Conservation (phyloP, 2,329 filamentous ascomycete genomes). For the Colletotrichum sojae region DNA sequence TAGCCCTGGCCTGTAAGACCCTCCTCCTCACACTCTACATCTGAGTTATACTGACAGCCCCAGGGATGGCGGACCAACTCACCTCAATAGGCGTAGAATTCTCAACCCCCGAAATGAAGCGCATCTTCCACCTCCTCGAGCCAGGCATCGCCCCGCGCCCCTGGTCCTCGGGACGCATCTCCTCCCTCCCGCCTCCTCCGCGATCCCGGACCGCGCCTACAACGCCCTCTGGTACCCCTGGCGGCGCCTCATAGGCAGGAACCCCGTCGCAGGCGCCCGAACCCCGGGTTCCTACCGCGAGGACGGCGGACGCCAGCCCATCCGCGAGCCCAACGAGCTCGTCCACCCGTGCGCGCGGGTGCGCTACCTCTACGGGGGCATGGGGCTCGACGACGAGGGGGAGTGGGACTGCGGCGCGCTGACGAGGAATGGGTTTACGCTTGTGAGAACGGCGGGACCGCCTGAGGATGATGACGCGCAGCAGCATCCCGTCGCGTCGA, state of each 20-base stretch:
- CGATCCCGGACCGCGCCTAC: slow-evolving; percentile 30
- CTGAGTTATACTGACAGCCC: too few relatives aligned
- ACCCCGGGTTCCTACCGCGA: slow-evolving; percentile 46
- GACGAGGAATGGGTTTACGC: slow-evolving; percentile 38
- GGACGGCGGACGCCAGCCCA: slow-evolving; percentile 28
- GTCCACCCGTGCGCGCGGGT: slow-evolving; percentile 51
- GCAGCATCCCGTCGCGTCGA: slow-evolving; percentile 14
- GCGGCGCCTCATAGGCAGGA: slow-evolving; percentile 12
- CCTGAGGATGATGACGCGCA: background rate
- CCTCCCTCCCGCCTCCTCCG: slow-evolving; percentile 33
- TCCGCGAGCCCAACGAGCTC: slow-evolving; percentile 44
- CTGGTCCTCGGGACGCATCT: slow-evolving; percentile 44
- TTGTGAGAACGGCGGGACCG: slow-evolving; percentile 9
- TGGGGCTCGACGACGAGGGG: slow-evolving; percentile 48
- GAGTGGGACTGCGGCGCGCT: slow-evolving; percentile 43
- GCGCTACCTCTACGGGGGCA: slow-evolving; percentile 49
- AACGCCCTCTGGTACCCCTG: slow-evolving; percentile 24
- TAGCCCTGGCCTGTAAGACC: slow-evolving; percentile 43
- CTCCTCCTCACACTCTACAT: background rate
- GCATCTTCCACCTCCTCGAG: slow-evolving; percentile 41
- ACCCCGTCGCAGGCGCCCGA: slow-evolving; percentile 29
- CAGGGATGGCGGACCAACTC: slow-evolving; percentile 46
- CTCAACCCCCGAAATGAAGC: slow-evolving; percentile 42
- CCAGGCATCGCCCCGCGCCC: slow-evolving; percentile 28
- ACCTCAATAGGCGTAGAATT: slow-evolving; percentile 45